These are phyloP conservation scores for Pleurotus tuoliensis DNA, from an alignment of 768 basidiomycete genomes.

Conservation along the genomic window DNA sequence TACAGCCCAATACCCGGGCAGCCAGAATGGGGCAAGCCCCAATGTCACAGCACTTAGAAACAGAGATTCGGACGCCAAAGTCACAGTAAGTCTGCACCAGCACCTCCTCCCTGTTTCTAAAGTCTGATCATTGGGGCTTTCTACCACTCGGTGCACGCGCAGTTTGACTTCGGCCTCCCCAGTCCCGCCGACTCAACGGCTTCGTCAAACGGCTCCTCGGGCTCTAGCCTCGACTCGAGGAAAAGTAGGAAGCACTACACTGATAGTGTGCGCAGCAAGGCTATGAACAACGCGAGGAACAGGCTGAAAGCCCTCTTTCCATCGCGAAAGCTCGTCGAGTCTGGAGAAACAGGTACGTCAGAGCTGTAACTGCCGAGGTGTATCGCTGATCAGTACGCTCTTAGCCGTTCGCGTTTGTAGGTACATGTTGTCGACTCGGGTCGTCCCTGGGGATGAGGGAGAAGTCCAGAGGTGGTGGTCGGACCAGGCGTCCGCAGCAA, in stretches of 20 bases:
- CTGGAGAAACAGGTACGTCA: background rate
- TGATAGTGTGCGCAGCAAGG: background rate
- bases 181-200: background rate
- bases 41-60: background rate
- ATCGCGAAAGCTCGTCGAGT: background rate
- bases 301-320: background rate
- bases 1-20: background rate
- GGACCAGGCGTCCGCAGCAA: background rate
- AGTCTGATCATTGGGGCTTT: background rate
- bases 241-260: background rate
- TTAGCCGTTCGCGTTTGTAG: background rate
- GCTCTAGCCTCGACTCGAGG: background rate
- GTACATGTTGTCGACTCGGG: background rate
- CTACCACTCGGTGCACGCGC: background rate
- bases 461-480: background rate
- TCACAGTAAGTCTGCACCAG: background rate
- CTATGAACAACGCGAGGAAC: background rate
- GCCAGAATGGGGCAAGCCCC: background rate
- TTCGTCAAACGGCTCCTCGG: background rate
- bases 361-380: background rate
- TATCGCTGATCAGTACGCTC: background rate
- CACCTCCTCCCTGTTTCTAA: background rate
- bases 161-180: background rate
- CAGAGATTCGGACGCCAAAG: background rate
- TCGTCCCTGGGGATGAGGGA: background rate